These are phyloP conservation scores for Peltaster fructicola DNA, from an alignment of 2,329 filamentous ascomycete species.

Conservation along the genomic window DNA sequence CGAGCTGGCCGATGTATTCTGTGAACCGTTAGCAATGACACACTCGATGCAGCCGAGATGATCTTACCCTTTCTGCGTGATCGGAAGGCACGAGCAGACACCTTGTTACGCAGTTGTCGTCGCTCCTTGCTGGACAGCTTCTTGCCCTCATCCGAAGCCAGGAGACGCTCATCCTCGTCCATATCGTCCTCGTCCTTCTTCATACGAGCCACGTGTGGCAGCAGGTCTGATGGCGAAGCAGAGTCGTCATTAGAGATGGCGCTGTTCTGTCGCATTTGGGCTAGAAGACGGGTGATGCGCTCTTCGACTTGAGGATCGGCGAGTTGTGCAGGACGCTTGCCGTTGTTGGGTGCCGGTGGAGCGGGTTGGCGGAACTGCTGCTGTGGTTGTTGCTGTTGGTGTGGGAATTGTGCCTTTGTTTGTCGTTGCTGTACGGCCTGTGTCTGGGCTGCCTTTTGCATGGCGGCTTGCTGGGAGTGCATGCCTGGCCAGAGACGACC, in stretches of 20 bases:
- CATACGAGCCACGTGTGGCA: constrained; percentile 52
- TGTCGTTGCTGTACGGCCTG: constrained; percentile 33
- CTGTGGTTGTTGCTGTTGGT: constrained; percentile 21
- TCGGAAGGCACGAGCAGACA: constrained; percentile 91
- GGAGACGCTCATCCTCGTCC: constrained; percentile 87
- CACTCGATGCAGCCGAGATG: constrained; percentile 1
- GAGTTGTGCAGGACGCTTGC: constrained; percentile 26
- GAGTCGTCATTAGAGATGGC: constrained; percentile 33
- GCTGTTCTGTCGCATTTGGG: constrained; percentile 72
- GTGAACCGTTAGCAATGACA: constrained; percentile 32
- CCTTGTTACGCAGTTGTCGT: constrained; percentile 94
- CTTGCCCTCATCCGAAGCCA: constrained; percentile 97
- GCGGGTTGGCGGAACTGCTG: constrained; percentile 20
- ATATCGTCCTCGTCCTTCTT: constrained; percentile 97
- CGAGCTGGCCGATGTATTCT: constrained; percentile 96
- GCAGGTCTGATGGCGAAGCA: constrained; percentile 23
- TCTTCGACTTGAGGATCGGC: constrained; percentile 47
- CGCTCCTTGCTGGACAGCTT: constrained; percentile 97
- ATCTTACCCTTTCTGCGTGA: constrained; percentile 88
- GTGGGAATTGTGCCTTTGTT: too few relatives aligned
- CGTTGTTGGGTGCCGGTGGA: constrained; percentile 19
- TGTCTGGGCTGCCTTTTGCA: constrained; percentile 35
- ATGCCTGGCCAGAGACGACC: constrained; percentile 74
- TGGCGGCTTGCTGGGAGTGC: constrained; percentile 64
- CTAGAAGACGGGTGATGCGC: constrained; percentile 81